Conservation (phyloP, 1,284 basidiomycete species). For the Coniferiporia sulphurascens region DNA sequence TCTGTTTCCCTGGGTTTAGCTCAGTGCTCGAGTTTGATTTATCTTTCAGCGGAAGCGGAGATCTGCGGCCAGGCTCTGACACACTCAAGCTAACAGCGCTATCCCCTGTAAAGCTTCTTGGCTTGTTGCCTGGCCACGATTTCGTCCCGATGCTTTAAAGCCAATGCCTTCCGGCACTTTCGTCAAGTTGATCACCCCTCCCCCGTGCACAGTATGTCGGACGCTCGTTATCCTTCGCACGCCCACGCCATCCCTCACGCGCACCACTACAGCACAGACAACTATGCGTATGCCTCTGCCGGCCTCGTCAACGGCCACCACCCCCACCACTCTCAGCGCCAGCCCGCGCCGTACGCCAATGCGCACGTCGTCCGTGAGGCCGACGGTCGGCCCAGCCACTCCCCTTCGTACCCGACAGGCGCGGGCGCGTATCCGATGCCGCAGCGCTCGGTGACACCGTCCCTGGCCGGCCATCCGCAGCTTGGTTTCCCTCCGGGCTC, state of each 20-base stretch:
- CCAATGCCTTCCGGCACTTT: constrained; percentile 1
- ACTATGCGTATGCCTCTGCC: constrained; percentile 7
- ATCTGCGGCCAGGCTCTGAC: constrained; percentile 17
- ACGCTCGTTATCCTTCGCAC: constrained; percentile 18
- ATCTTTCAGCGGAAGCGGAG: constrained; percentile 16
- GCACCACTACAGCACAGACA: not conserved
- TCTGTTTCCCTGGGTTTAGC: constrained; percentile 11
- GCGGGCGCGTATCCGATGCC: constrained; percentile 8
- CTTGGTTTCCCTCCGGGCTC: constrained; percentile 4
- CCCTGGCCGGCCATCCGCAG: constrained; percentile 10
- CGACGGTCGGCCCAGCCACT: constrained; percentile 8
- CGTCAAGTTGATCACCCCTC: not conserved
- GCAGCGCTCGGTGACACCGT: constrained; percentile 12
- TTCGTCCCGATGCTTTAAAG: constrained; percentile 12
- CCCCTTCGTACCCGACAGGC: constrained; percentile 6
- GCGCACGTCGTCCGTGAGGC: not conserved
- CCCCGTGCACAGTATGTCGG: constrained; percentile 13
- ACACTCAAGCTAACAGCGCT: constrained; percentile 15
- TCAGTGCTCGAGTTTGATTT: constrained; percentile 15
- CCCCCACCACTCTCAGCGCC: constrained; percentile 9
- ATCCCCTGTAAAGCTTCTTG: constrained; percentile 4
- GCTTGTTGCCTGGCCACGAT: constrained; percentile 13
- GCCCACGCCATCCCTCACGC: not conserved
- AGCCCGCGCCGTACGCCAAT: constrained; percentile 2
- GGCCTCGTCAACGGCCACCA: not conserved